Evolutionary conservation across 2,329 filamentous ascomycete genomes (phyloP).

Genomic region (Calycina marina): DNA sequence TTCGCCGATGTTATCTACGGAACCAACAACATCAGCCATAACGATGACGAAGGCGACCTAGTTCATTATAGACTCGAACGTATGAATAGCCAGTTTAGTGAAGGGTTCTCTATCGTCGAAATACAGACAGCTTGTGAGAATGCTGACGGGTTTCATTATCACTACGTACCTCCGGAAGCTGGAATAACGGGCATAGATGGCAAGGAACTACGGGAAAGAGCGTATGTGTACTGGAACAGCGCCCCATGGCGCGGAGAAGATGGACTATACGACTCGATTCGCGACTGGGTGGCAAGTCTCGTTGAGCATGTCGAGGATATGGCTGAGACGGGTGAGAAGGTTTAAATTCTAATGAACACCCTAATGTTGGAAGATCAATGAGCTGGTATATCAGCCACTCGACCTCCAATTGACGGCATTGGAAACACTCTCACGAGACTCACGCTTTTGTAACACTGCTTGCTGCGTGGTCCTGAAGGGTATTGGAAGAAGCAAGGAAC

Average conservation of each 20-base stretch:
- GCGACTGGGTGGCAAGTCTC: background rate
- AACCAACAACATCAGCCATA: background rate
- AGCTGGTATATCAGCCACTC: too few species aligned
- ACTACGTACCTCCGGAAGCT: background rate
- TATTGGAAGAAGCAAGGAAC: too few species aligned
- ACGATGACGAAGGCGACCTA: background rate
- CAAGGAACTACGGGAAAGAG: background rate
- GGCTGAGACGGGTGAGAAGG: background rate
- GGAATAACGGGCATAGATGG: background rate
- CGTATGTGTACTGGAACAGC: background rate
- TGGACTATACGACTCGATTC: background rate
- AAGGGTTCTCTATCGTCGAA: background rate
- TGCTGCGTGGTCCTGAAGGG: too few species aligned
- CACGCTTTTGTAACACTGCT: too few species aligned
- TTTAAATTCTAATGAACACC: too few species aligned
- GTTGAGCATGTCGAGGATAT: background rate
- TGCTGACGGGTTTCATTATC: background rate
- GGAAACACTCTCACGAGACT: too few species aligned
- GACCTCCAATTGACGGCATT: too few species aligned
- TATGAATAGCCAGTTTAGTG: background rate
- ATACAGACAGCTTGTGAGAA: background rate
- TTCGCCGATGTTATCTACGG: background rate
- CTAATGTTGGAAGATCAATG: too few species aligned
- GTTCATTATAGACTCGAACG: background rate
- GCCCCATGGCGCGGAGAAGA: background rate